Evolutionary conservation across 352 stramenopile genomes (phyloP).

Genomic region (Phytophthora idaei): DNA sequence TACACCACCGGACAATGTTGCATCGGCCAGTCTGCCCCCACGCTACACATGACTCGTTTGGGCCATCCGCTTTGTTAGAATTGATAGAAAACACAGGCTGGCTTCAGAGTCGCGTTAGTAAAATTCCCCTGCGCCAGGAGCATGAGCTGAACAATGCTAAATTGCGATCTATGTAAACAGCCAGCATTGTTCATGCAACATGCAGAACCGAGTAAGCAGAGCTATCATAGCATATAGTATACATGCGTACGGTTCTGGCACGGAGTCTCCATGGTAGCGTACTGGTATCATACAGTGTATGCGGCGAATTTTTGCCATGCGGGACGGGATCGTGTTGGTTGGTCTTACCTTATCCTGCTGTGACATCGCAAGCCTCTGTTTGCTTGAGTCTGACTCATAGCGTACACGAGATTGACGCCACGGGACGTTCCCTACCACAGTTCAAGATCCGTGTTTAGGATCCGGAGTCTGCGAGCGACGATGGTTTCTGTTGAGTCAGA

Average conservation of each 20-base stretch:
- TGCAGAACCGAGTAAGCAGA: neutral
- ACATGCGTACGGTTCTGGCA: neutral
- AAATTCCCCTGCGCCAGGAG: conserved; percentile 16
- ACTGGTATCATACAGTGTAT: neutral
- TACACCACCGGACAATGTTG: neutral
- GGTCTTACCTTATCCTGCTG: neutral
- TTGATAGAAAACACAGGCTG: conserved; percentile 1
- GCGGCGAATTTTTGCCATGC: neutral
- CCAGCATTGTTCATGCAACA: neutral
- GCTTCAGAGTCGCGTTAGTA: conserved; percentile 7
- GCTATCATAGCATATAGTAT: neutral
- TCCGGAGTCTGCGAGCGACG: no score
- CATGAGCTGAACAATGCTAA: conserved; percentile 1
- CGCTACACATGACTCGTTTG: conserved; percentile 8
- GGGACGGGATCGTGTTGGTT: neutral
- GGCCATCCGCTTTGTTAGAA: conserved; percentile 23
- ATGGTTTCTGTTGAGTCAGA: no score
- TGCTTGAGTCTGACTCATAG: conserved; percentile 24
- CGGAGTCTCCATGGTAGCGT: neutral
- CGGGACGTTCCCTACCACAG: conserved; percentile 17
- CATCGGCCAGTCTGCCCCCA: neutral
- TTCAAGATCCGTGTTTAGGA: conserved; percentile 17
- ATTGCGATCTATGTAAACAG: neutral
- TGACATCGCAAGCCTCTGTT: conserved; percentile 13
- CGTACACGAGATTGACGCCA: conserved; percentile 10